Percentiles rank a stretch among this genome's conserved stretches.
Evolutionary conservation across 2,329 filamentous ascomycete species (phyloP).

Genomic region (Raffaelea deltoideospora): DNA sequence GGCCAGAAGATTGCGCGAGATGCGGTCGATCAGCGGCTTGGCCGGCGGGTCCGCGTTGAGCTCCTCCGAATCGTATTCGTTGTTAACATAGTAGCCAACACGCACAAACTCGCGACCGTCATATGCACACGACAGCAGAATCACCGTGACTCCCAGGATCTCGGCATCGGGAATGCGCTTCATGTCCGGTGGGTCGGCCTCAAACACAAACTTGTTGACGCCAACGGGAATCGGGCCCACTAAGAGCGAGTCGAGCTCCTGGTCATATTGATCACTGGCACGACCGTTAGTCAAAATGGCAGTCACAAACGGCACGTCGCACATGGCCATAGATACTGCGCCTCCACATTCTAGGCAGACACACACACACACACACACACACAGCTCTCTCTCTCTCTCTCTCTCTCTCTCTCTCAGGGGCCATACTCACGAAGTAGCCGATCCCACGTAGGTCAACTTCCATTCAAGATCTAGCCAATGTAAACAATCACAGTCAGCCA

Average conservation of each 20-base stretch:
- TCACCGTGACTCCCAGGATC: conserved; percentile 91
- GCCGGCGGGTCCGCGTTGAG: conserved; percentile 77
- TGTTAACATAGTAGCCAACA: conserved; percentile 98
- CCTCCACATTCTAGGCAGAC: too few relatives aligned
- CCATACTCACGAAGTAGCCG: conserved; percentile 73
- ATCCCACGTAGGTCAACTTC: conserved; percentile 98
- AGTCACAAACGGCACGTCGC: not conserved
- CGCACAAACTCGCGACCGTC: conserved; percentile 94
- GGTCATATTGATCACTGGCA: conserved; percentile 79
- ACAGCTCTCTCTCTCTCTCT: too few relatives aligned
- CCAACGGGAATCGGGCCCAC: conserved; percentile 96
- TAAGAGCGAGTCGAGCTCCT: conserved; percentile 92
- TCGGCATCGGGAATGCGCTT: conserved; percentile 85
- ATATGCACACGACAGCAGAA: conserved; percentile 91
- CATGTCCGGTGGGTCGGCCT: conserved; percentile 84
- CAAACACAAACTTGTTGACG: conserved; percentile 97
- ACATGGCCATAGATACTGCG: too few relatives aligned
- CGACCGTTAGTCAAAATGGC: not conserved
- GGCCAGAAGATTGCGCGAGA: conserved; percentile 80
- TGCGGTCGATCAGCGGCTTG: conserved; percentile 84
- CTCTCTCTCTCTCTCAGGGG: too few relatives aligned
- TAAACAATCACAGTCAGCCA: too few relatives aligned
- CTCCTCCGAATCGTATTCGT: conserved; percentile 91
- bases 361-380: too few relatives aligned
- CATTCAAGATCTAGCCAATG: conserved; percentile 77